phyloP scores from a whole-genome alignment of 1,284 basidiomycete species.

The Malassezia sympodialis region DNA sequence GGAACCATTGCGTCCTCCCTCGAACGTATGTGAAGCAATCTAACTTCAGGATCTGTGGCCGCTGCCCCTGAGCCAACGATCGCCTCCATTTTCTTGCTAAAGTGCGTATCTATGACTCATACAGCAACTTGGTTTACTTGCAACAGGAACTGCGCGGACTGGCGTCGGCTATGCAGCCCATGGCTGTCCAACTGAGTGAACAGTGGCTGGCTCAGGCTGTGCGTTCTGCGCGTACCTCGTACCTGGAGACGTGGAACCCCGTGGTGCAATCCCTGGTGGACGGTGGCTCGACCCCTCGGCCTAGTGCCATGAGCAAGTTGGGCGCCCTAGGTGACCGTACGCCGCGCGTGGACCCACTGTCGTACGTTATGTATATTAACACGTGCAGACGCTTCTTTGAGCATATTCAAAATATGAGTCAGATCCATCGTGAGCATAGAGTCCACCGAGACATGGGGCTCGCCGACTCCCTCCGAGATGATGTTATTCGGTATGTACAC shows the following conservation, averaged over 20 bases:
- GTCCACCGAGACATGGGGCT: not conserved
- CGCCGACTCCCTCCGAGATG: slow-evolving; percentile 5
- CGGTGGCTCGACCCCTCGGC: not conserved
- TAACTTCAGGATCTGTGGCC: slow-evolving; percentile 1
- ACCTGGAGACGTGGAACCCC: slow-evolving; percentile 17
- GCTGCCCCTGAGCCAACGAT: slow-evolving; percentile 12
- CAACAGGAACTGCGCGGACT: not conserved
- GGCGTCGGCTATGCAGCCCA: not conserved
- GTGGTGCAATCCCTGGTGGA: slow-evolving; percentile 3
- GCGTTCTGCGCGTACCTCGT: slow-evolving; percentile 10
- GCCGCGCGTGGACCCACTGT: not conserved
- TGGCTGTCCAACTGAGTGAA: not conserved
- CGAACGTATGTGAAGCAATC: slow-evolving; percentile 5
- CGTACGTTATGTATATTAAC: not conserved
- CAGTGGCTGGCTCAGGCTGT: slow-evolving; percentile 4
- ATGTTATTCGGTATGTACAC: slow-evolving; percentile 7
- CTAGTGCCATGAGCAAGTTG: not conserved
- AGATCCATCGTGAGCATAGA: slow-evolving; percentile 9
- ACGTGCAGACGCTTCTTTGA: slow-evolving; percentile 5
- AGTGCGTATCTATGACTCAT: not conserved
- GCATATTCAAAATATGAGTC: not conserved
- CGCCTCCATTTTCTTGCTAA: slow-evolving; percentile 14
- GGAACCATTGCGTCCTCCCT: slow-evolving; percentile 6
- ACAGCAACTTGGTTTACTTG: slow-evolving; percentile 11
- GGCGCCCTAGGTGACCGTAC: not conserved